phyloP scores from a whole-genome alignment of 2,329 filamentous ascomycete species.

The Penicillium occitanis region DNA sequence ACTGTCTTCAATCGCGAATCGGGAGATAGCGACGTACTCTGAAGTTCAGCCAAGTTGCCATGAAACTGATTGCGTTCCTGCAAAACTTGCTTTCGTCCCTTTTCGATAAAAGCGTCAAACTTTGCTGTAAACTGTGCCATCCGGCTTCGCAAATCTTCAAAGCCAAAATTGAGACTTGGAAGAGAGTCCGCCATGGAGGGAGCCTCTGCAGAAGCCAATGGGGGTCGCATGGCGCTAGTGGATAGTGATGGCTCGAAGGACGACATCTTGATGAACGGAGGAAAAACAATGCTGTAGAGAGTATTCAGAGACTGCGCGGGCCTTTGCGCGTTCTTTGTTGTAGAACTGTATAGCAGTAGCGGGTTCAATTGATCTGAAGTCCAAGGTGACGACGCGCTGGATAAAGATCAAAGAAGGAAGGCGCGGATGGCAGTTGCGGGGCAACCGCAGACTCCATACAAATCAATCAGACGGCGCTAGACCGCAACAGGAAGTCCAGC shows the following conservation, averaged over 20 bases:
- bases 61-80: constrained; percentile 94
- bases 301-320: not conserved
- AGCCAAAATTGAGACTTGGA: constrained; percentile 90
- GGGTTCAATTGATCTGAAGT: not conserved
- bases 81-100: constrained; percentile 81
- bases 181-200: constrained; percentile 67
- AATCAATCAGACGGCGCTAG: not conserved
- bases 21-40: constrained; percentile 59
- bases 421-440: constrained; percentile 28
- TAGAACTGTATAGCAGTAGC: not conserved
- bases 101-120: constrained; percentile 93
- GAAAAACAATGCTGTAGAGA: not conserved
- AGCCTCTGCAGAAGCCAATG: constrained; percentile 52
- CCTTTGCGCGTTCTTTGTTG: not conserved
- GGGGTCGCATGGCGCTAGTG: constrained; percentile 53
- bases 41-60: constrained; percentile 82
- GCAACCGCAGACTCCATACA: constrained; percentile 26
- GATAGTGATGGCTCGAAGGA: constrained; percentile 61
- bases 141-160: constrained; percentile 89
- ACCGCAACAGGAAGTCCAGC: constrained; percentile 2
- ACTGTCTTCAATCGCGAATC: too few relatives aligned
- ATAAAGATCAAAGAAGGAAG: not conserved
- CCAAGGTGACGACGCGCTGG: not conserved
- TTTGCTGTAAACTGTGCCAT: constrained; percentile 89
- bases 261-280: constrained; percentile 30